A percentile compares a stretch with the other conserved stretches of the same genome.
These are phyloP conservation scores for Fusarium cyanostomum DNA, from an alignment of 2,329 filamentous ascomycete genomes.

Conservation along the genomic window DNA sequence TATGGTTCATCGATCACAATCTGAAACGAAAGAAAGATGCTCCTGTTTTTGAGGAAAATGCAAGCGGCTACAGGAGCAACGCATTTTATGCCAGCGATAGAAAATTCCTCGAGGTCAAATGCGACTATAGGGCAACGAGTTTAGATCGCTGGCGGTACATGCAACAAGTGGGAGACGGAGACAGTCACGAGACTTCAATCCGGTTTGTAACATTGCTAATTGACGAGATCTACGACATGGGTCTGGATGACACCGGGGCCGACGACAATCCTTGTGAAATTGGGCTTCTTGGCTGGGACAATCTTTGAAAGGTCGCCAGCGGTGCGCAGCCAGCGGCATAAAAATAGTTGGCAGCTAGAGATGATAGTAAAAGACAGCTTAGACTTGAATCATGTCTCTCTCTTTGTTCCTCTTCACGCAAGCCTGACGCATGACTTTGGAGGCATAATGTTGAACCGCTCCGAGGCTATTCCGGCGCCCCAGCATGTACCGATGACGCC, in stretches of 20 bases:
- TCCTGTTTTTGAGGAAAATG: not conserved
- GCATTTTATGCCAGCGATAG: conserved; percentile 18
- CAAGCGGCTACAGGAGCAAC: rapidly evolving
- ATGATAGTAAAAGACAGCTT: too few species aligned
- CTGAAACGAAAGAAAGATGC: conserved; percentile 8
- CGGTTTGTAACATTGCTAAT: not conserved
- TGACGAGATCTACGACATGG: not conserved
- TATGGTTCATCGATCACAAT: conserved; percentile 16
- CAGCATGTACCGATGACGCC: too few species aligned
- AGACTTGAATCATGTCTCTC: too few species aligned
- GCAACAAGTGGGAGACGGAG: not conserved
- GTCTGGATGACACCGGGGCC: not conserved
- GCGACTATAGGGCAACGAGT: not conserved
- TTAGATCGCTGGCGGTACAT: not conserved
- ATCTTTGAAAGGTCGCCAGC: not conserved
- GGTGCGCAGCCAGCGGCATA: too few species aligned
- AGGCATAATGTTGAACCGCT: too few species aligned
- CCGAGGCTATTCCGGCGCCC: too few species aligned
- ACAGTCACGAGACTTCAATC: not conserved
- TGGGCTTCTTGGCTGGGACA: conserved; percentile 15
- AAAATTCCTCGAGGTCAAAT: conserved; percentile 1
- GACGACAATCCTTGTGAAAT: not conserved
- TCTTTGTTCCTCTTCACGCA: too few species aligned
- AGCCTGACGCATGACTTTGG: too few species aligned
- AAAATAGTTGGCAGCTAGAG: too few species aligned